Conservation (phyloP, 1,139 yeast species). For the Hanseniaspora gamundiae region DNA sequence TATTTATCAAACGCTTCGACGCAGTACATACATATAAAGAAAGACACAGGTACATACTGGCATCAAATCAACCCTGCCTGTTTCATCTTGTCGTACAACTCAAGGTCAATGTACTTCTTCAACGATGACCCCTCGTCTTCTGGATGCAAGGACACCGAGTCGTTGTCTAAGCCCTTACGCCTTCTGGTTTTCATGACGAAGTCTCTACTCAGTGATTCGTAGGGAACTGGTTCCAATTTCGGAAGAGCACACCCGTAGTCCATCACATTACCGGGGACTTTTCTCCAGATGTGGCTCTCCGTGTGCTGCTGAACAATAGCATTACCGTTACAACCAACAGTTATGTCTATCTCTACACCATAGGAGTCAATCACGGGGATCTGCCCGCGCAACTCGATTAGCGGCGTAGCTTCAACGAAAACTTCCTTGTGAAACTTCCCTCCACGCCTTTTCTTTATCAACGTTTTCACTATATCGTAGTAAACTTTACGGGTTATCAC, state of each 20-base stretch:
- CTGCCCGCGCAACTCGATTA: constrained; percentile 47
- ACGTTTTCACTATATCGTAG: constrained; percentile 35
- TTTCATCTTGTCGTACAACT: constrained; percentile 38
- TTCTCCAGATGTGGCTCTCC: constrained; percentile 46
- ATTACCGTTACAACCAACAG: constrained; percentile 67
- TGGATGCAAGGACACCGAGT: constrained; percentile 15
- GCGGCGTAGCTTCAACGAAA: constrained; percentile 66
- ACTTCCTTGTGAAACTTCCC: constrained; percentile 37
- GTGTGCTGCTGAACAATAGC: constrained; percentile 61
- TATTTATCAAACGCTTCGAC: background rate
- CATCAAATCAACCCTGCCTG: constrained; percentile 2
- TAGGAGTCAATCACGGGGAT: constrained; percentile 85
- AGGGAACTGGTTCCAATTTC: constrained; percentile 62
- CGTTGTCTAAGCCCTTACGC: constrained; percentile 67
- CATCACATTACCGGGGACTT: constrained; percentile 86
- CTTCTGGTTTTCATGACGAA: constrained; percentile 80
- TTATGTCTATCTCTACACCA: constrained; percentile 78
- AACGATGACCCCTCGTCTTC: constrained; percentile 45
- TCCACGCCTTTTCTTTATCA: constrained; percentile 55
- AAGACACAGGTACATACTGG: too few relatives aligned
- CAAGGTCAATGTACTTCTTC: constrained; percentile 55
- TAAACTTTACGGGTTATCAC: constrained; percentile 43
- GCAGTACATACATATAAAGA: background rate
- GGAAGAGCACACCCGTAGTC: constrained; percentile 55
- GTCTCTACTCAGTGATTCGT: constrained; percentile 67